Percentiles rank a stretch among this genome's conserved stretches.
phyloP scores from a whole-genome alignment of 164 flowering plant species.

The Aristolochia fimbriata region DNA sequence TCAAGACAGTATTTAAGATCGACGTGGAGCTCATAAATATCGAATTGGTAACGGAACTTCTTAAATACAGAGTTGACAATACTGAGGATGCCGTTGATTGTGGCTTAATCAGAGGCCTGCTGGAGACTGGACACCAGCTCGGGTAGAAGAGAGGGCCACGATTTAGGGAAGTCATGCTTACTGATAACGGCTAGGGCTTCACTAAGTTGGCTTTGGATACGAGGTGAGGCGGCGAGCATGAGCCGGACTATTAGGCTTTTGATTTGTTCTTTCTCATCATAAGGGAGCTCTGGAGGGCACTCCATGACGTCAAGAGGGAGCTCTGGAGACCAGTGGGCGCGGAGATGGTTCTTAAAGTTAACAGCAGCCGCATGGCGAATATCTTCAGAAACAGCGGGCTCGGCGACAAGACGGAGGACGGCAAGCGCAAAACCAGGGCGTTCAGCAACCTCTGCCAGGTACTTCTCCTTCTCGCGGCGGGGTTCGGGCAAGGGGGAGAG shows the following conservation, averaged over 20 bases:
- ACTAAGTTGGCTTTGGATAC: constrained; percentile 69
- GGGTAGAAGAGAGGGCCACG: constrained; percentile 70
- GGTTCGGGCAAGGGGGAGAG: constrained; percentile 62
- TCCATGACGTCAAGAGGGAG: constrained; percentile 7
- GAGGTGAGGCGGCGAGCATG: constrained; percentile 55
- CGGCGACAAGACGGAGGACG: constrained; percentile 69
- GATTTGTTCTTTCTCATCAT: constrained; percentile 67
- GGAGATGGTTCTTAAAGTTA: constrained; percentile 80
- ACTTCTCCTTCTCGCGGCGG: constrained; percentile 70
- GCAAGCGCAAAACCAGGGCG: constrained; percentile 61
- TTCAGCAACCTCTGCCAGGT: constrained; percentile 56
- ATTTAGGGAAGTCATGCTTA: constrained; percentile 75
- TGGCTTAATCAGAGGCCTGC: constrained; percentile 45
- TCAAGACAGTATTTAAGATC: constrained; percentile 85
- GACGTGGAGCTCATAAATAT: constrained; percentile 54
- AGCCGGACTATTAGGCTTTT: constrained; percentile 62
- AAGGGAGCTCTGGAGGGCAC: constrained; percentile 36
- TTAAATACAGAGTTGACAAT: constrained; percentile 79
- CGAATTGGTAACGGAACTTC: constrained; percentile 65
- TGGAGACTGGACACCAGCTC: constrained; percentile 50
- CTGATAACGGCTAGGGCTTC: constrained; percentile 80
- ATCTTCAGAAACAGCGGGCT: constrained; percentile 54
- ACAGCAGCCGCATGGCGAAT: constrained; percentile 87
- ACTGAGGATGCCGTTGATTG: constrained; percentile 77
- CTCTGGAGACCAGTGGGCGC: constrained; percentile 48